Evolutionary conservation across 169 alveolate species (phyloP), one percentile per base, ranked within the genome.

Genomic region (Plasmodium cynomolgi): DNA sequence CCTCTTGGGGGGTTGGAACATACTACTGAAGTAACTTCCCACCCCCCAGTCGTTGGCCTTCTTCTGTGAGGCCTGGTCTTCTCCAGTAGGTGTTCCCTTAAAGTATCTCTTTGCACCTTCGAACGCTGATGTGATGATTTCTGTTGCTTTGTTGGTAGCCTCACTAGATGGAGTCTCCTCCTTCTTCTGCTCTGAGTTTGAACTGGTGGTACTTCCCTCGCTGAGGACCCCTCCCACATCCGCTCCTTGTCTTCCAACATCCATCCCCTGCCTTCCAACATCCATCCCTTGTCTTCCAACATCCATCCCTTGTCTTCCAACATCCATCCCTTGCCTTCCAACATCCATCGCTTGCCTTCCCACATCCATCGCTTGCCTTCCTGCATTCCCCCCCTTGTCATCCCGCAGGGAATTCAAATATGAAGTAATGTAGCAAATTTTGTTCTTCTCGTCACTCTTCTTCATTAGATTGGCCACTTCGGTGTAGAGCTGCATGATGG

Each of bases 341-440:
- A 7, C 54, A 9, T 41, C 2, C n/a, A 1, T 3, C 56, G n/a
- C n/a, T n/a, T n/a, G n/a, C n/a, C n/a, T n/a, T n/a, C n/a, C n/a
- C n/a, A n/a, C n/a, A n/a, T n/a, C n/a, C n/a, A n/a, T n/a, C n/a
- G n/a, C n/a, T n/a, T n/a, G n/a, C n/a, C n/a, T n/a, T n/a, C n/a
- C n/a, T n/a, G n/a, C n/a, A n/a, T n/a, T n/a, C n/a, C n/a, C n/a
- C n/a, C 29, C 34, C 0, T 75, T 50, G 13, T 85, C 93, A 81
- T 81, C 72, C 47, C 47, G 41, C 72, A 88, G 17, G 8, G 94
- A 88, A 39, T 88, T 88, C 71, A 88, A 81, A 80, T 88, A 88
- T 1, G 90, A 88, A 39, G 94, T 88, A 13, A 88, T 88, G 68
- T 73, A 88, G 17, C 94, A 88, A 62, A 88, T 88, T 29, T 79